phyloP scores from a whole-genome alignment of 2,329 filamentous ascomycete genomes.

The Curvularia spicifera region DNA sequence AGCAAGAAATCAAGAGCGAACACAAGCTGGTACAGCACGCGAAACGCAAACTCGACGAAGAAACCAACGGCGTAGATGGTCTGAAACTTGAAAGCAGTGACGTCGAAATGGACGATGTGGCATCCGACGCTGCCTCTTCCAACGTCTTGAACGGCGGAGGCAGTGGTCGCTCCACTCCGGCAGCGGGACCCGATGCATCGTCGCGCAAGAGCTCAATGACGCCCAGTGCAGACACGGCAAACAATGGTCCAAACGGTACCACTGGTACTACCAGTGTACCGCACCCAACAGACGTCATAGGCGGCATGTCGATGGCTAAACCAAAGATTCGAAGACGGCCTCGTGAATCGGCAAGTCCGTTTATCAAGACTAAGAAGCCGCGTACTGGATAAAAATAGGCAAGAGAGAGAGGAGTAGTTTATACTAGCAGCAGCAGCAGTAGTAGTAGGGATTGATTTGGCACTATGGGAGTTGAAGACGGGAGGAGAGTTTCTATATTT shows the following conservation, averaged over 20 bases:
- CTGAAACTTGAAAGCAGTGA: slow-evolving; percentile 36
- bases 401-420: too few relatives aligned
- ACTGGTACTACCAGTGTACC: not conserved
- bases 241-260: slow-evolving; percentile 15
- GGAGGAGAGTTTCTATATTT: too few relatives aligned
- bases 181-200: slow-evolving; percentile 20
- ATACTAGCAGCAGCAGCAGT: too few relatives aligned
- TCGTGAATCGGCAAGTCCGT: slow-evolving; percentile 34
- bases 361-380: slow-evolving; percentile 41
- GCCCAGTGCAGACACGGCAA: slow-evolving; percentile 17
- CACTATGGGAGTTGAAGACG: too few relatives aligned
- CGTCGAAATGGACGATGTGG: slow-evolving; percentile 40
- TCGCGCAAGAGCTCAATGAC: slow-evolving; percentile 26
- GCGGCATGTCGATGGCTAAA: slow-evolving; percentile 35
- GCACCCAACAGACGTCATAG: slow-evolving; percentile 25
- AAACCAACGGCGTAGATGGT: slow-evolving; percentile 72
- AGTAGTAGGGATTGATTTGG: too few relatives aligned
- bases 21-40: slow-evolving; percentile 79
- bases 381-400: slow-evolving; percentile 27
- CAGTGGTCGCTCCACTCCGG: slow-evolving; percentile 41
- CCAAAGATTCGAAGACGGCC: slow-evolving; percentile 43
- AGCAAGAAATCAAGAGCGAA: slow-evolving; percentile 34
- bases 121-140: slow-evolving; percentile 33
- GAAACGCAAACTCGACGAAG: slow-evolving; percentile 73
- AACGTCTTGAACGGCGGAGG: slow-evolving; percentile 25